Evolutionary conservation across 331 rosid genomes (phyloP).

Genomic region (Quercus phellos): DNA sequence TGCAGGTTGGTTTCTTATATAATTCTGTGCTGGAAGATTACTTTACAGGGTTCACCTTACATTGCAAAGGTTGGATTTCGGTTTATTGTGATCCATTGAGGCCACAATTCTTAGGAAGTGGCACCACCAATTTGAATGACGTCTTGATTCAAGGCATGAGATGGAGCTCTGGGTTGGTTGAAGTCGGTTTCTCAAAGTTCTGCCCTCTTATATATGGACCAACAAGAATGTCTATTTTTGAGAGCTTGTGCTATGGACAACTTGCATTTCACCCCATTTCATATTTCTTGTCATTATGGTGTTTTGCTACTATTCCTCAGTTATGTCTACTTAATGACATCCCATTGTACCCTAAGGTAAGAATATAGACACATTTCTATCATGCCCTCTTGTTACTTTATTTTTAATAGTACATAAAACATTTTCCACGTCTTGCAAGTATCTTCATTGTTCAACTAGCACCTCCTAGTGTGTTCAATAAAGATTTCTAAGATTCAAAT

Average conservation of each 20-base stretch:
- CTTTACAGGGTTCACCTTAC: slow-evolving; percentile 60
- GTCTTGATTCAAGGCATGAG: slow-evolving; percentile 59
- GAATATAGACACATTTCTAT: background rate
- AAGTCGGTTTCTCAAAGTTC: slow-evolving; percentile 51
- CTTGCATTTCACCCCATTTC: slow-evolving; percentile 42
- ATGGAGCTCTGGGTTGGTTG: slow-evolving; percentile 60
- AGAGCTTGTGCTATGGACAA: slow-evolving; percentile 49
- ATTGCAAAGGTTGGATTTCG: slow-evolving; percentile 70
- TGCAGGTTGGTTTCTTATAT: slow-evolving; percentile 69
- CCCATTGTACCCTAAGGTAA: slow-evolving; percentile 69
- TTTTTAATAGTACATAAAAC: too few relatives aligned
- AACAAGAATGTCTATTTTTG: slow-evolving; percentile 40
- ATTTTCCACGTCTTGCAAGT: too few relatives aligned
- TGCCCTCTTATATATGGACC: slow-evolving; percentile 58
- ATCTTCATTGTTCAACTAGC: too few relatives aligned
- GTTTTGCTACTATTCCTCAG: slow-evolving; percentile 64
- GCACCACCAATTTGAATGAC: slow-evolving; percentile 54
- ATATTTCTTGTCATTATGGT: slow-evolving; percentile 51
- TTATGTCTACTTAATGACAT: slow-evolving; percentile 49
- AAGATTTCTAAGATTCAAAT: too few relatives aligned
- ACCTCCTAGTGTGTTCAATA: too few relatives aligned
- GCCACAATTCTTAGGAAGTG: slow-evolving; percentile 74
- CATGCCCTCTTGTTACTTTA: background rate
- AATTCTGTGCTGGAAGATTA: slow-evolving; percentile 58
- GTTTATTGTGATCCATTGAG: slow-evolving; percentile 47